Base-by-base conservation (phyloP, 2,329 filamentous ascomycete species). In the Claviceps sp. region DNA sequence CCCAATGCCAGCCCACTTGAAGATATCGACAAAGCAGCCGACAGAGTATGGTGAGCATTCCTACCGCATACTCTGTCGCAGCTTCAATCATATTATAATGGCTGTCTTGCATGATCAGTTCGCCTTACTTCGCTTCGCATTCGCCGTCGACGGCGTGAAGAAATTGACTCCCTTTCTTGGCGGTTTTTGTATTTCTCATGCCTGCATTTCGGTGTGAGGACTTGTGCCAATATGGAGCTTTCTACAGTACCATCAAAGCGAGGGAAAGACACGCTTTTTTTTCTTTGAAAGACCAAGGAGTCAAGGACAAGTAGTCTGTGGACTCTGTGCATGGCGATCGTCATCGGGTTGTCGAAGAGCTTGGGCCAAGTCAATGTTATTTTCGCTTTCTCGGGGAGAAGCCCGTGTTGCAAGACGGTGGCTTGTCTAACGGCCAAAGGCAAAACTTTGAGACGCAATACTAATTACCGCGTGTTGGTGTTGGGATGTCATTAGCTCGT, bases 1-100 rank as follows among this genome's bases (percentile, higher is more conserved):
- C 51, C 51, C 51, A 52, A 14, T 41, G 49, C 38, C 24, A 40
- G 37, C 47, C 41, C 24, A 52, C 51, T 19, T 37, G 7, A 39
- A 16, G 47, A 39, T 13, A 22, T 10, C 51, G 51, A n/a, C 47
- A 52, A n/a, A 8, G 4, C 5, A 52, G 6, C 7, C 51, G 51
- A 26, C 26, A 17, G 14, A 49, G 8, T 7, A 52, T n/a, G 13
- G 49, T 26, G 5, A 40, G 14, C 2, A 52, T 1, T 19, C 51
- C 51, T 17, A 52, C 2, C 19, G 7, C 46, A 19, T 26, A 52
- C 24, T 49, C 47, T 19, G 13, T 37, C 41, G 1, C 10, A 34
- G 30, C 3, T 11, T 34, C 30, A 34, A 34, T 1, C 47, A 52
- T 24, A 3, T 19, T 6, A 11, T 34, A 49, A 17, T 16, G 39